Percentiles rank a stretch among this genome's conserved stretches.
These are phyloP conservation scores for Isoetes taiwanensis DNA, from an alignment of 75 land plant species.

Conservation along the genomic window DNA sequence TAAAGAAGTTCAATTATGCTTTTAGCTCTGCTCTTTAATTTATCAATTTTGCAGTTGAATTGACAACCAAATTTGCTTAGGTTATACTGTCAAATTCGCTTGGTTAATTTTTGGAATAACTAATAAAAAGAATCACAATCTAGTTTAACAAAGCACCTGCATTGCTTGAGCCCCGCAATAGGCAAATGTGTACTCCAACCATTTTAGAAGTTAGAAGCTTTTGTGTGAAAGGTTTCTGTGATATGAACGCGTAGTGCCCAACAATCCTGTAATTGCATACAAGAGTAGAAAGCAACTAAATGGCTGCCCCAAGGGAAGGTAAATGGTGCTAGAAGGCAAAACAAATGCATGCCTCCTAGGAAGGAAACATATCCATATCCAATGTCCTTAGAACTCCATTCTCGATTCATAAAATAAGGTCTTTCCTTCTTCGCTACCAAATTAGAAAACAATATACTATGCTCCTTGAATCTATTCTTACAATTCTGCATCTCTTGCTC, in stretches of 20 bases:
- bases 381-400: constrained; percentile 43
- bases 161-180: constrained; percentile 66
- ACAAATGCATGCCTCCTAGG: constrained; percentile 38
- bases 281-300: constrained; percentile 36
- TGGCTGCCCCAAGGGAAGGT: constrained; percentile 50
- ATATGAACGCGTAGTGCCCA: constrained; percentile 69
- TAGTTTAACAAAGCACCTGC: too few relatives aligned
- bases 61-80: too few relatives aligned
- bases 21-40: too few relatives aligned
- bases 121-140: too few relatives aligned
- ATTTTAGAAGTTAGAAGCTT: constrained; percentile 68
- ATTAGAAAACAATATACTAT: constrained; percentile 37
- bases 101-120: too few relatives aligned
- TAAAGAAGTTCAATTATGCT: too few relatives aligned
- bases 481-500: too few relatives aligned
- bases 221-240: constrained; percentile 66
- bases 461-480: too few relatives aligned
- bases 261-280: constrained; percentile 49
- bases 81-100: too few relatives aligned
- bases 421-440: constrained; percentile 38
- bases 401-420: constrained; percentile 21
- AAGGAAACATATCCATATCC: constrained; percentile 26
- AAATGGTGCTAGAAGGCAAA: constrained; percentile 53
- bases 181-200: constrained; percentile 68
- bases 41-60: too few relatives aligned